Conservation (phyloP, 176 grass and related monocot genomes). For the Phoenix dactylifera region DNA sequence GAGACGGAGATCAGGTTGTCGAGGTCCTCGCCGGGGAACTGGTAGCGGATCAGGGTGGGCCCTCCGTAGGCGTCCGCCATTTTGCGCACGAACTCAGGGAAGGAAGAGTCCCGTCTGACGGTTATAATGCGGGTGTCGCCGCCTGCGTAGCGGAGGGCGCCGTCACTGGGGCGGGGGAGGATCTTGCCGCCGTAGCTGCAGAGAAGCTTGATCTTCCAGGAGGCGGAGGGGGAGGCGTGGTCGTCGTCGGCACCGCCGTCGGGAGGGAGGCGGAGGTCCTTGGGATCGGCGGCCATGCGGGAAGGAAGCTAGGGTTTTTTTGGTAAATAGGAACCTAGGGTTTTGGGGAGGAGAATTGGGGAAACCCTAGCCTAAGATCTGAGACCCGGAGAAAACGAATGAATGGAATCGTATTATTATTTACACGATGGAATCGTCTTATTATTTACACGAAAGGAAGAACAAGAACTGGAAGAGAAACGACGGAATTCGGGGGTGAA, state of each 20-base stretch:
- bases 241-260: background rate
- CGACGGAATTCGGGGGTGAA: too few species aligned
- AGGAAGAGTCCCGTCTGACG: constrained; percentile 38
- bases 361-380: too few species aligned
- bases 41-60: constrained; percentile 61
- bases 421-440: too few species aligned
- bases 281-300: constrained; percentile 8
- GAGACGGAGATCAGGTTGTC: constrained; percentile 97
- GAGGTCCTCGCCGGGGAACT: constrained; percentile 88
- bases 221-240: constrained; percentile 7
- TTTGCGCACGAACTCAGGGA: constrained; percentile 37
- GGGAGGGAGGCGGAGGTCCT: background rate
- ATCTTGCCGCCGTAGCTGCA: constrained; percentile 83
- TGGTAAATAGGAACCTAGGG: too few species aligned
- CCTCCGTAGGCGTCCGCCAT: constrained; percentile 58
- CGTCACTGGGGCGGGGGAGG: constrained; percentile 81
- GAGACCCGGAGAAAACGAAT: too few species aligned
- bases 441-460: too few species aligned
- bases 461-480: too few species aligned
- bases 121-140: constrained; percentile 94
- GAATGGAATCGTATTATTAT: too few species aligned
- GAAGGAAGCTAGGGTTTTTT: too few species aligned
- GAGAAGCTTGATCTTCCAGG: constrained; percentile 57
- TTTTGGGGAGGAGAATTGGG: too few species aligned
- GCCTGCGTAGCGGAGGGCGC: constrained; percentile 76